These are phyloP conservation scores for Guillardia theta DNA, from an alignment of 78 protist species.

Conservation along the genomic window DNA sequence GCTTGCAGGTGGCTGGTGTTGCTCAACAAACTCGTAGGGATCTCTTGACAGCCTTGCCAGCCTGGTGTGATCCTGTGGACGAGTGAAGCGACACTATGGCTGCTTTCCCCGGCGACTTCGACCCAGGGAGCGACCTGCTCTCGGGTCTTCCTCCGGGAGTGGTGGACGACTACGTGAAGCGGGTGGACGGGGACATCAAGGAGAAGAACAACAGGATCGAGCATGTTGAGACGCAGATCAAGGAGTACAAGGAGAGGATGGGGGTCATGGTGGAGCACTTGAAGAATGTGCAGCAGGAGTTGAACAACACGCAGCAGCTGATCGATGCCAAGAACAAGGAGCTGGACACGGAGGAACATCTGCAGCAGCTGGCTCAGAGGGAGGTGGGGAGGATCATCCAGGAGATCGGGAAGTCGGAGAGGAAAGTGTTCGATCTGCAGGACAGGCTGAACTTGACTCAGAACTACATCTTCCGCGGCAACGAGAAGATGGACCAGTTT, in stretches of 20 bases:
- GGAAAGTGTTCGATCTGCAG: slow-evolving; percentile 29
- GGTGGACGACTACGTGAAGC: slow-evolving; percentile 23
- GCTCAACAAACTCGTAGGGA: too few species aligned
- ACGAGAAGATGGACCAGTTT: slow-evolving; percentile 69
- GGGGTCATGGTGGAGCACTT: slow-evolving; percentile 66
- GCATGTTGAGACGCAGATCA: background rate
- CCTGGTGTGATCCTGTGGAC: too few species aligned
- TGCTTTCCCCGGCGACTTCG: too few species aligned
- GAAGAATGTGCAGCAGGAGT: slow-evolving; percentile 57
- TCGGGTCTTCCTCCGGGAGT: slow-evolving; percentile 25
- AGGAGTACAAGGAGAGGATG: background rate
- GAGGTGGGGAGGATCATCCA: slow-evolving; percentile 52
- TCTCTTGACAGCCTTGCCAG: too few species aligned
- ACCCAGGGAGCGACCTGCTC: slow-evolving; percentile 19
- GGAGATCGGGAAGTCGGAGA: slow-evolving; percentile 44
- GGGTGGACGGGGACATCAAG: slow-evolving; percentile 23
- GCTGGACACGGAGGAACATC: slow-evolving; percentile 68
- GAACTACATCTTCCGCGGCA: slow-evolving; percentile 63
- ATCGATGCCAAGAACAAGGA: slow-evolving; percentile 61
- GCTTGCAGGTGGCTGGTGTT: too few species aligned
- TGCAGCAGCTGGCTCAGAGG: slow-evolving; percentile 62
- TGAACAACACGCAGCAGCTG: slow-evolving; percentile 51
- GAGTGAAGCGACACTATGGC: too few species aligned
- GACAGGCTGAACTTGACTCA: slow-evolving; percentile 59
- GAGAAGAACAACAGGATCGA: background rate